Evolutionary conservation across 345 rosid species (phyloP).

Genomic region (Acer negundo): DNA sequence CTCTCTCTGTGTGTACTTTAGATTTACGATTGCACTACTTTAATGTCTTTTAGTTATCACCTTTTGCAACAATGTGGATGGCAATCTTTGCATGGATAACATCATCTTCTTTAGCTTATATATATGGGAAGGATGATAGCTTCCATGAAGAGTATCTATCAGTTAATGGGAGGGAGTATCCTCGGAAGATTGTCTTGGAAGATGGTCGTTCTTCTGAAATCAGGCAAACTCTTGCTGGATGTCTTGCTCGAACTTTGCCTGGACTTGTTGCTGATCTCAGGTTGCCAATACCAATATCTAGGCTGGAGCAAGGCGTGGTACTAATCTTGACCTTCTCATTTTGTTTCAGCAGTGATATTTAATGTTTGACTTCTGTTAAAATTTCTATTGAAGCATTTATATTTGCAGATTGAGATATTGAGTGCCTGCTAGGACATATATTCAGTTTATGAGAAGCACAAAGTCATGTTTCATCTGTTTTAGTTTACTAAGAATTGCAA

Average conservation of each 20-base stretch:
- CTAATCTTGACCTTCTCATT: slow-evolving; percentile 11
- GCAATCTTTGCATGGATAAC: slow-evolving; percentile 86
- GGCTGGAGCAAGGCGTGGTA: slow-evolving; percentile 84
- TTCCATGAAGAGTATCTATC: slow-evolving; percentile 62
- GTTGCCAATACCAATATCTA: slow-evolving; percentile 65
- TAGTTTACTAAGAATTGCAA: not conserved
- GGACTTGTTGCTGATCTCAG: slow-evolving; percentile 66
- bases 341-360: slow-evolving; percentile 4
- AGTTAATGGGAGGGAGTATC: slow-evolving; percentile 74
- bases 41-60: slow-evolving; percentile 55
- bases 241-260: slow-evolving; percentile 82
- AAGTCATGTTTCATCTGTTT: not conserved
- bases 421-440: not conserved
- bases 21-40: not conserved
- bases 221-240: slow-evolving; percentile 71
- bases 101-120: slow-evolving; percentile 84
- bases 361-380: not conserved
- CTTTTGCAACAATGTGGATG: slow-evolving; percentile 91
- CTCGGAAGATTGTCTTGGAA: slow-evolving; percentile 45
- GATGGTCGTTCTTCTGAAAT: slow-evolving; percentile 87
- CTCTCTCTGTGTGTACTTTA: not conserved
- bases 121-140: slow-evolving; percentile 81
- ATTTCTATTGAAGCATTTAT: not conserved
- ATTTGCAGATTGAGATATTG: not conserved
- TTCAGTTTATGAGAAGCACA: not conserved